Percentiles rank a stretch among this genome's conserved stretches.
Conservation (phyloP, 768 basidiomycete species). For the Panaeolus cyanescens region DNA sequence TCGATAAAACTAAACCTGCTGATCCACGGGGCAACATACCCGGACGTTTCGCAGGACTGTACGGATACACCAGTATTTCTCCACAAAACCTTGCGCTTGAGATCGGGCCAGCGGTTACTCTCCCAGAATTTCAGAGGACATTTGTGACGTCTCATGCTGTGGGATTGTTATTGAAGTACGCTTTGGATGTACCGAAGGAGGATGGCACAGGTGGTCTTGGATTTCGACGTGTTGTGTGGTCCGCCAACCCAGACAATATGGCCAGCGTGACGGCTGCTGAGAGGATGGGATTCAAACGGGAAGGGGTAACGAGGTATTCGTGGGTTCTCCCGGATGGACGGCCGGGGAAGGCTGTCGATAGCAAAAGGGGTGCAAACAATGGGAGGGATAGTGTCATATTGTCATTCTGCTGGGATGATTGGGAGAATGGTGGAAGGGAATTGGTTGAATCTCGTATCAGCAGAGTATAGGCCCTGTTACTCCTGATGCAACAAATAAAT, state of each 20-base stretch:
- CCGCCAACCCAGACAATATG: conserved; percentile 43
- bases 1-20: conserved; percentile 44
- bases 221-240: conserved; percentile 58
- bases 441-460: conserved; percentile 30
- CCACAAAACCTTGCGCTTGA: conserved; percentile 39
- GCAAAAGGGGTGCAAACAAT: conserved; percentile 30
- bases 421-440: conserved; percentile 41
- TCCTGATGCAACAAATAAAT: neutral
- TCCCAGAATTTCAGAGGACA: conserved; percentile 47
- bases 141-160: conserved; percentile 52
- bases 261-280: conserved; percentile 48
- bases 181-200: conserved; percentile 35
- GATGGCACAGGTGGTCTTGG: conserved; percentile 41
- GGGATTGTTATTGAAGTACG: conserved; percentile 40
- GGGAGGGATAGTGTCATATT: conserved; percentile 41
- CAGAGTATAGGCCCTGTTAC: conserved; percentile 16
- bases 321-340: conserved; percentile 39
- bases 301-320: conserved; percentile 51
- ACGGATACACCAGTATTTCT: conserved; percentile 41
- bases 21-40: conserved; percentile 8
- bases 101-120: conserved; percentile 52
- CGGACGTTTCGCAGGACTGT: conserved; percentile 47
- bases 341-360: conserved; percentile 22
- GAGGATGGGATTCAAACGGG: conserved; percentile 53
- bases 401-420: conserved; percentile 49